Percentiles rank a stretch among this genome's conserved stretches.
Conservation (phyloP, 108 stramenopile genomes). For the Cyclotella baltica region DNA sequence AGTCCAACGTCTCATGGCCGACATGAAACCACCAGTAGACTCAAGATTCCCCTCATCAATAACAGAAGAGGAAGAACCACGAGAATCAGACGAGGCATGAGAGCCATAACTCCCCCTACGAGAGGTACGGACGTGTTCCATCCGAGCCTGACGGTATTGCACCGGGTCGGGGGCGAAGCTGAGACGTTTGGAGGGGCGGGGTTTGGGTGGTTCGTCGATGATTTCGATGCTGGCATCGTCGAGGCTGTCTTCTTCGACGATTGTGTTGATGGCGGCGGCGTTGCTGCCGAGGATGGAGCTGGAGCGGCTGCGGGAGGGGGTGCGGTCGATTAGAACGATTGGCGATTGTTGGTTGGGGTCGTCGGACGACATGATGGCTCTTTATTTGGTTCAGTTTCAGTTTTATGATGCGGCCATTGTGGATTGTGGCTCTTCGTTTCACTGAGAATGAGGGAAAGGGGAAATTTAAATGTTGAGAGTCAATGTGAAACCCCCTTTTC, state of each 20-base stretch:
- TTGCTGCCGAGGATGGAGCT: conserved; percentile 4
- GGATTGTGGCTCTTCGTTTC: too few relatives aligned
- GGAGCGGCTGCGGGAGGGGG: neutral
- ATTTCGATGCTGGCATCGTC: conserved; percentile 7
- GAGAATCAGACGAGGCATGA: neutral
- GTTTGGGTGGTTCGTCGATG: neutral
- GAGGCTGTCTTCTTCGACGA: neutral
- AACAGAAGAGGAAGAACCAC: neutral
- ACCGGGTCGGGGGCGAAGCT: conserved; percentile 29
- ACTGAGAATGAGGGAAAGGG: too few relatives aligned
- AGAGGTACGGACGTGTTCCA: neutral
- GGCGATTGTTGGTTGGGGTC: too few relatives aligned
- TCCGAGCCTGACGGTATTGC: conserved; percentile 1
- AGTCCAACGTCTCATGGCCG: neutral
- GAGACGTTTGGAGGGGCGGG: conserved; percentile 1
- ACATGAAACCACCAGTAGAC: neutral
- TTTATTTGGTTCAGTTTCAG: too few relatives aligned
- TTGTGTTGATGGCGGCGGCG: neutral
- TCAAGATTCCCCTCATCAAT: too few relatives aligned
- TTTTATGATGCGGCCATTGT: too few relatives aligned
- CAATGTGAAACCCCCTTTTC: too few relatives aligned
- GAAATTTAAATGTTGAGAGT: too few relatives aligned
- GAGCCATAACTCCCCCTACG: neutral
- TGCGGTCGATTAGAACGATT: neutral
- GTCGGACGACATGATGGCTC: neutral